Conservation (phyloP, 2,329 filamentous ascomycete species). For the Colletotrichum tropicale region DNA sequence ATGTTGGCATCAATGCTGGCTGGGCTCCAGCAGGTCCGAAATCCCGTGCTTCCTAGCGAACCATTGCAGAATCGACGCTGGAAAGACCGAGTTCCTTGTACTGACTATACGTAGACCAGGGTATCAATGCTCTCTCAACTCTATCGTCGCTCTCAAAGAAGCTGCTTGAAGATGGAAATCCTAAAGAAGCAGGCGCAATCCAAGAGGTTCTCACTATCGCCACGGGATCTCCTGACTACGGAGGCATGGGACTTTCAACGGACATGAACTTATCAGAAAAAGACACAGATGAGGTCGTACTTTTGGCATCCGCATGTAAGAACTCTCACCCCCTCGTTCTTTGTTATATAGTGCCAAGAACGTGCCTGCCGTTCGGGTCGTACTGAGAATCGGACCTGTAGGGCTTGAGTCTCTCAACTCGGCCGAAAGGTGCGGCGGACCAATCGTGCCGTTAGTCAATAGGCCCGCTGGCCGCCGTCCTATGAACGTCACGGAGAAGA, state of each 20-base stretch:
- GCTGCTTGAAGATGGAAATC: background rate
- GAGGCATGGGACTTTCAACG: background rate
- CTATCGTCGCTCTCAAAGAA: background rate
- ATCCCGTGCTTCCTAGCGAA: background rate
- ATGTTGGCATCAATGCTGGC: background rate
- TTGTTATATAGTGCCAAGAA: background rate
- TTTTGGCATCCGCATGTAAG: background rate
- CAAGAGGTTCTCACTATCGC: background rate
- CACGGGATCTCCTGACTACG: background rate
- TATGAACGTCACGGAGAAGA: conserved; percentile 50
- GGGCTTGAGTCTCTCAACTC: conserved; percentile 9
- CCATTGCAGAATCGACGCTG: background rate
- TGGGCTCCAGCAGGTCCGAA: background rate
- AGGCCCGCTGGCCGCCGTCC: conserved; percentile 4
- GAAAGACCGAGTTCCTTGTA: background rate
- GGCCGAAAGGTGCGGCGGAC: background rate
- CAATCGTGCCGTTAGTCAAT: background rate
- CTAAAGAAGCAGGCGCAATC: background rate
- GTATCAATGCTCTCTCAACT: background rate
- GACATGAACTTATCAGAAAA: background rate
- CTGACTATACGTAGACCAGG: background rate
- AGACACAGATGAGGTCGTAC: background rate
- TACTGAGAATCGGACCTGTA: background rate
- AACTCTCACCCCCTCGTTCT: background rate
- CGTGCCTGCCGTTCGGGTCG: background rate